Conservation (phyloP, 495 filamentous ascomycete genomes). For the Tirmania nivea region DNA sequence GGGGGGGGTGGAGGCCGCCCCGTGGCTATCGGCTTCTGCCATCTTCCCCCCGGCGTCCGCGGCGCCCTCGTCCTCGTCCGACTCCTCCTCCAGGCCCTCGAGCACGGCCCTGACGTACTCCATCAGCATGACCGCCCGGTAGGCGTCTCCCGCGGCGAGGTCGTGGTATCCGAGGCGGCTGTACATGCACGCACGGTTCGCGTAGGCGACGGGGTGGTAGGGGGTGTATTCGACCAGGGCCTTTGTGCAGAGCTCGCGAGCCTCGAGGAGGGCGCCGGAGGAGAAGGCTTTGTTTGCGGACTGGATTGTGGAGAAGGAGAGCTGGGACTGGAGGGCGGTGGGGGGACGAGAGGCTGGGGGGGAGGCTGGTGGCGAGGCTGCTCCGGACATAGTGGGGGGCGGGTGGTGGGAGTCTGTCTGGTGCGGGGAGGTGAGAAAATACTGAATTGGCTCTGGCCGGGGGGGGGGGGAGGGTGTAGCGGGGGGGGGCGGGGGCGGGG, state of each 20-base stretch:
- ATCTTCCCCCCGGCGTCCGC: neutral
- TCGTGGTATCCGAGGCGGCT: conserved; percentile 66
- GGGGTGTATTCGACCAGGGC: conserved; percentile 30
- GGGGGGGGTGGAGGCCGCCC: neutral
- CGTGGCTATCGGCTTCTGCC: neutral
- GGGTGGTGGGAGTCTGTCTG: too few relatives aligned
- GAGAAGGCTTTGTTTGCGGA: neutral
- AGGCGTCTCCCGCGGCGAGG: conserved; percentile 73
- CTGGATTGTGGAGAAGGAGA: neutral
- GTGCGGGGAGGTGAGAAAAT: too few relatives aligned
- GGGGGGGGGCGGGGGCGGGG: too few relatives aligned
- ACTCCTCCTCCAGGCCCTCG: neutral
- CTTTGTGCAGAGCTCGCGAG: conserved; percentile 8
- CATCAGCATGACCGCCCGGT: conserved; percentile 62
- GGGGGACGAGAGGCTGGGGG: neutral
- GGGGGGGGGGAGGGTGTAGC: too few relatives aligned
- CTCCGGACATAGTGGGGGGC: too few relatives aligned
- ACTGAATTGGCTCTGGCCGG: too few relatives aligned
- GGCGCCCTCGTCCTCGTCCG: neutral
- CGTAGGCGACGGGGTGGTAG: conserved; percentile 58
- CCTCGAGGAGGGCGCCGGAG: neutral
- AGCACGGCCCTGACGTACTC: conserved; percentile 42
- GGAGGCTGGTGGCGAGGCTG: too few relatives aligned
- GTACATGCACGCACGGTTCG: conserved; percentile 49
- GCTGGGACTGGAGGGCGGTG: neutral